phyloP scores from a whole-genome alignment of 345 rosid genomes.

The Erucastrum elatum region DNA sequence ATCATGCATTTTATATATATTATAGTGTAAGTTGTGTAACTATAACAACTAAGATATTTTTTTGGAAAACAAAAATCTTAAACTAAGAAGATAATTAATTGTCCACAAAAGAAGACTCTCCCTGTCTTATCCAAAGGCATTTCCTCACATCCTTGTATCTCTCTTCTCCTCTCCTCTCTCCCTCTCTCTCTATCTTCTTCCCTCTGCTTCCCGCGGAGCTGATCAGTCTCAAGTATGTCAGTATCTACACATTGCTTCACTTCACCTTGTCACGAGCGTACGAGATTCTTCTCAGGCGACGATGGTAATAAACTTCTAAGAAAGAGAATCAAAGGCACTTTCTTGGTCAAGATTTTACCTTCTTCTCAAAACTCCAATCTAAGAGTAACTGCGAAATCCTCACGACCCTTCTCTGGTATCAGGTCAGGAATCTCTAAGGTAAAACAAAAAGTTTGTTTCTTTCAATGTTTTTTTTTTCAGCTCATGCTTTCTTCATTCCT shows the following conservation, averaged over 20 bases:
- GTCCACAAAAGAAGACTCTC: constrained; percentile 1
- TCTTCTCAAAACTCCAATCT: constrained; percentile 38
- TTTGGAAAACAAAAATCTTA: not conserved
- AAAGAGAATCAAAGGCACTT: constrained; percentile 40
- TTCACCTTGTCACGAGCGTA: constrained; percentile 46
- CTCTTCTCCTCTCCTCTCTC: not conserved
- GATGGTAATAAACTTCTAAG: constrained; percentile 32
- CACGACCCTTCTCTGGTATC: constrained; percentile 37
- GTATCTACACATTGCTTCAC: constrained; percentile 50
- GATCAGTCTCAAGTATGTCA: constrained; percentile 52
- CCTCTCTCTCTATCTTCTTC: constrained; percentile 13
- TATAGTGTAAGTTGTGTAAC: no score
- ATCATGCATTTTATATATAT: no score
- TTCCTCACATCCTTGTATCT: constrained; percentile 22
- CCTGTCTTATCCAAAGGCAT: constrained; percentile 32
- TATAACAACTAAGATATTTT: no score
- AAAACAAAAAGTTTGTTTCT: not conserved
- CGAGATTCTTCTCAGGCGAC: constrained; percentile 32
- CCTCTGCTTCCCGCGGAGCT: constrained; percentile 30
- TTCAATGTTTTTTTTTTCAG: not conserved
- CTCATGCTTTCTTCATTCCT: constrained; percentile 1
- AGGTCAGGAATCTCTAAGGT: constrained; percentile 46
- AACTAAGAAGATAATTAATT: not conserved
- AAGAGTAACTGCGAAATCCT: constrained; percentile 42
- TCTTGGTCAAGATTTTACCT: constrained; percentile 44